These are phyloP conservation scores for Aspergillus pseudonomiae DNA, from an alignment of 2,329 filamentous ascomycete species.

Conservation along the genomic window DNA sequence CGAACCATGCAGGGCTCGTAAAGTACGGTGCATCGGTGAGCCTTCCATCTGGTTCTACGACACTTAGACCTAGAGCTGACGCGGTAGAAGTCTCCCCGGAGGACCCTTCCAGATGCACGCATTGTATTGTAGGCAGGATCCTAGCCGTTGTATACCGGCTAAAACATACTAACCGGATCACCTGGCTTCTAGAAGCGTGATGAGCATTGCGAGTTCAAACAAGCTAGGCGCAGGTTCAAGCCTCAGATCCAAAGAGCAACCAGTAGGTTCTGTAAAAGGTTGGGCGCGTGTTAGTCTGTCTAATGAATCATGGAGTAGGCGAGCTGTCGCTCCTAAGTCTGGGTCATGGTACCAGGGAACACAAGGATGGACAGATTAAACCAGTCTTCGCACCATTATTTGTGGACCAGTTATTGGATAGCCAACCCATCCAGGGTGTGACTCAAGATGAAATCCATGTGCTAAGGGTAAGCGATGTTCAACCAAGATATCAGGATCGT, in stretches of 20 bases:
- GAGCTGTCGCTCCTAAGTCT: neutral
- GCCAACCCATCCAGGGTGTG: neutral
- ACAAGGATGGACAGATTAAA: neutral
- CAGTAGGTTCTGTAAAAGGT: neutral
- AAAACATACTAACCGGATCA: neutral
- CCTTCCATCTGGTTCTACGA: neutral
- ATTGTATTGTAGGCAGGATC: slow-evolving; percentile 1
- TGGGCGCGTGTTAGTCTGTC: neutral
- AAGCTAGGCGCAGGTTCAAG: neutral
- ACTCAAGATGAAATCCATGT: too few species aligned
- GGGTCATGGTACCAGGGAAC: neutral
- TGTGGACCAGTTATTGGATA: neutral
- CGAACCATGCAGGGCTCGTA: neutral
- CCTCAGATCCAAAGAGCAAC: neutral
- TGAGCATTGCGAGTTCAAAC: slow-evolving; percentile 1
- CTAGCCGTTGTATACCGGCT: too few species aligned
- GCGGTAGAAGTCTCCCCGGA: neutral
- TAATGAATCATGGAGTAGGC: neutral
- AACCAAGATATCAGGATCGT: too few species aligned
- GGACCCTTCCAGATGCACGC: neutral
- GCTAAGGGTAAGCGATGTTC: neutral
- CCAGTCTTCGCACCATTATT: neutral
- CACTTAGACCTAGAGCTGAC: neutral
- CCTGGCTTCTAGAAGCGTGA: neutral
- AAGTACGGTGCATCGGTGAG: neutral